phyloP scores from a whole-genome alignment of 805 yeast genomes.

The Wickerhamomyces bisporus region DNA sequence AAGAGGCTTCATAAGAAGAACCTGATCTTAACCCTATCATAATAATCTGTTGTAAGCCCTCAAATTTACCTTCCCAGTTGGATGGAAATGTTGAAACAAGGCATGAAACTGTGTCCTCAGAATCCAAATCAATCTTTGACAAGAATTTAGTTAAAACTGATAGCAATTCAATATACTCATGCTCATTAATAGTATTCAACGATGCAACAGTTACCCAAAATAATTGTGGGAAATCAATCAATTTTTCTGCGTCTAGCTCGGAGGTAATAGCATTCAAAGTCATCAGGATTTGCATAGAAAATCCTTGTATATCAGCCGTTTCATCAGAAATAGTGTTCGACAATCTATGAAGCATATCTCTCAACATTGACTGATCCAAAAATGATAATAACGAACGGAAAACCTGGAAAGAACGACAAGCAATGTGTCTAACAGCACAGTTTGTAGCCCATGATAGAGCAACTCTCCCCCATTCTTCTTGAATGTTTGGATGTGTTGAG shows the following conservation, averaged over 20 bases:
- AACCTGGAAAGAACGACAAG: constrained; percentile 92
- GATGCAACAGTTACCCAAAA: constrained; percentile 97
- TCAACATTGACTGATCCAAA: constrained; percentile 81
- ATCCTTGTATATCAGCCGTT: constrained; percentile 87
- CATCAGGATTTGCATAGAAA: constrained; percentile 95
- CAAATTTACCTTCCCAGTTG: constrained; percentile 92
- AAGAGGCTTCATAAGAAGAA: constrained; percentile 70
- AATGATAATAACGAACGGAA: constrained; percentile 80
- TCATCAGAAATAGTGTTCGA: constrained; percentile 92
- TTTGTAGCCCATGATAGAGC: constrained; percentile 94
- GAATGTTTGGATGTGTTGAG: constrained; percentile 45
- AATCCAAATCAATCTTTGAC: constrained; percentile 79
- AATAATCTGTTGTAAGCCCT: constrained; percentile 76
- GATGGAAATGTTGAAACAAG: constrained; percentile 85
- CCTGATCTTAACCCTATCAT: constrained; percentile 82
- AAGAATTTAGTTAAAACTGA: constrained; percentile 79
- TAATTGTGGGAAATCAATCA: constrained; percentile 85
- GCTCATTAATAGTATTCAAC: constrained; percentile 83
- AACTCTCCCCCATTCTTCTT: constrained; percentile 77
- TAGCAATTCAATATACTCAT: constrained; percentile 83
- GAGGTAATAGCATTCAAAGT: constrained; percentile 90
- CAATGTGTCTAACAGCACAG: constrained; percentile 94
- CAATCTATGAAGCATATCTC: constrained; percentile 89
- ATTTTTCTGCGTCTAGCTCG: constrained; percentile 68
- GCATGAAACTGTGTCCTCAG: constrained; percentile 80